Evolutionary conservation across 805 yeast species (phyloP).

Genomic region (Lipomyces kockii): DNA sequence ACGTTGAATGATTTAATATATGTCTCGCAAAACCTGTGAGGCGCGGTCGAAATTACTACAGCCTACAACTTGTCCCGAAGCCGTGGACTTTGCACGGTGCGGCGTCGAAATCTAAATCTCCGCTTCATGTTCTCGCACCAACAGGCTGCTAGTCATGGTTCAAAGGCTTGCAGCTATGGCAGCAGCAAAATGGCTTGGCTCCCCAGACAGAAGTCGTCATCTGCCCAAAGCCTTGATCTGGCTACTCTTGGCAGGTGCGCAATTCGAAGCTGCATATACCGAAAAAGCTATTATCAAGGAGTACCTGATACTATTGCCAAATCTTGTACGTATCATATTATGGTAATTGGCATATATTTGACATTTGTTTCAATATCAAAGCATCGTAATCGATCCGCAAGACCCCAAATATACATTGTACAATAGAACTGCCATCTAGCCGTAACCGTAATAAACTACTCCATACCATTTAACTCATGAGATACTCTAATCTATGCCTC

Average conservation of each 20-base stretch:
- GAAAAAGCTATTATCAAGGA: not conserved
- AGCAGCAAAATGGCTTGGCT: no score
- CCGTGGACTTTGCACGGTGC: not conserved
- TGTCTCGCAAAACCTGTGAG: not conserved
- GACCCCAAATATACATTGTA: constrained; percentile 2
- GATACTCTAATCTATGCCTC: not conserved
- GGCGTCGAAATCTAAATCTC: no score
- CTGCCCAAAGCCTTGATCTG: not conserved
- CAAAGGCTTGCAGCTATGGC: not conserved
- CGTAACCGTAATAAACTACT: not conserved
- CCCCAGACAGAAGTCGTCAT: not conserved
- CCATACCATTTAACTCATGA: not conserved
- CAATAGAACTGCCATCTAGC: not conserved
- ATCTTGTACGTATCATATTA: not conserved
- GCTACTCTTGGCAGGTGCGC: not conserved
- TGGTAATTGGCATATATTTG: not conserved
- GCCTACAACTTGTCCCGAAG: not conserved
- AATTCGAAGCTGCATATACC: not conserved
- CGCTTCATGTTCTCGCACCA: no score
- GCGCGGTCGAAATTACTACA: no score
- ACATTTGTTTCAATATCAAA: not conserved
- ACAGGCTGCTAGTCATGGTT: no score
- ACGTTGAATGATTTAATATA: not conserved
- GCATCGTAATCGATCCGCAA: not conserved
- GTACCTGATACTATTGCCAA: no score